Conservation (phyloP, 2,329 filamentous ascomycete genomes). For the Calonectria pteridis region DNA sequence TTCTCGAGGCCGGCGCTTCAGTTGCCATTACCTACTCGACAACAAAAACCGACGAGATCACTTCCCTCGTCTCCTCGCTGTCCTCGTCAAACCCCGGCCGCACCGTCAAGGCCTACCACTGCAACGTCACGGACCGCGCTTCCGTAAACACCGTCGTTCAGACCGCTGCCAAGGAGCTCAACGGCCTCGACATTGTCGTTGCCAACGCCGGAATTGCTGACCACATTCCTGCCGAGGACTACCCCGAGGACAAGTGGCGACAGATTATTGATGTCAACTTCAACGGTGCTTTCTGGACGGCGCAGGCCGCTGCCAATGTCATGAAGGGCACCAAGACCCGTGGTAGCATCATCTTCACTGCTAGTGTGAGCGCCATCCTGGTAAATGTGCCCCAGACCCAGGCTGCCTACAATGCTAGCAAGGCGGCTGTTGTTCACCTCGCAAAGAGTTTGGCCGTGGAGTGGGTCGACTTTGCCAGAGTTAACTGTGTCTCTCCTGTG, state of each 20-base stretch:
- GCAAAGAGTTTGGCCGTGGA: constrained; percentile 57
- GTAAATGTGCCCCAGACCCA: constrained; percentile 56
- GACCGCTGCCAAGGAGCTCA: constrained; percentile 51
- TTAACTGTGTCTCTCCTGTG: constrained; percentile 55
- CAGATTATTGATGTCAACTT: constrained; percentile 56
- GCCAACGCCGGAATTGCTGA: constrained; percentile 57
- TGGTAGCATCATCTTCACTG: constrained; percentile 56
- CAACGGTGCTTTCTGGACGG: constrained; percentile 57
- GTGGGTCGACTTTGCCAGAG: constrained; percentile 56
- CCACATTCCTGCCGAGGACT: constrained; percentile 53
- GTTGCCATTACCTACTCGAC: constrained; percentile 40
- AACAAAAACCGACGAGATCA: constrained; percentile 25
- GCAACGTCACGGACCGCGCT: constrained; percentile 50
- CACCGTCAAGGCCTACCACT: constrained; percentile 51
- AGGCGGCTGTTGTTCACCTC: constrained; percentile 56
- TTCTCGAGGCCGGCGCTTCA: constrained; percentile 39
- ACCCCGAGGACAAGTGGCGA: constrained; percentile 53
- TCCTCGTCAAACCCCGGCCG: constrained; percentile 18
- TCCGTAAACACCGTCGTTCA: constrained; percentile 43
- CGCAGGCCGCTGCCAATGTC: constrained; percentile 55
- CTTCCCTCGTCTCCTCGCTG: constrained; percentile 22
- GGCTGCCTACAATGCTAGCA: constrained; percentile 58
- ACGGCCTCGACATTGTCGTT: constrained; percentile 55
- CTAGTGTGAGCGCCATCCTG: constrained; percentile 54
- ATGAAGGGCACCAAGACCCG: constrained; percentile 49